Conservation (phyloP, 306 rosid genomes). For the Corylus heterophylla region DNA sequence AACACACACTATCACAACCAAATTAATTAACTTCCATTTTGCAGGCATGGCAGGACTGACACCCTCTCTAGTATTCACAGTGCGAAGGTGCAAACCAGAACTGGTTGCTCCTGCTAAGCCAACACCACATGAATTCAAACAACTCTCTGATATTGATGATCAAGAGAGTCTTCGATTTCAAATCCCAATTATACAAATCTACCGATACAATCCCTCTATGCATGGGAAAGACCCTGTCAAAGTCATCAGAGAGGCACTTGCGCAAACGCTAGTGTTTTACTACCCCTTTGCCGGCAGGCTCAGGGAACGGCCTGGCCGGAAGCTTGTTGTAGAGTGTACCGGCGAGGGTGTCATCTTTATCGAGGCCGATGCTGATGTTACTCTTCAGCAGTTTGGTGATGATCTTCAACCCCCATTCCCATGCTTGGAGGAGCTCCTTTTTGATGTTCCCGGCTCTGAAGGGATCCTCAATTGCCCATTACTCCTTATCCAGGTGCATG, state of each 20-base stretch:
- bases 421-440: slow-evolving; percentile 8
- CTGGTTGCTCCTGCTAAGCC: slow-evolving; percentile 34
- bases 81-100: slow-evolving; percentile 31
- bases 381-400: not conserved
- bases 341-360: not conserved
- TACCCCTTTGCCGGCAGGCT: slow-evolving; percentile 49
- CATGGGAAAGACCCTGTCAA: slow-evolving; percentile 29
- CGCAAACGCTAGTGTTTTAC: slow-evolving; percentile 35
- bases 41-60: not conserved
- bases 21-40: not conserved
- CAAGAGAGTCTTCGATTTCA: slow-evolving; percentile 45
- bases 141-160: slow-evolving; percentile 44
- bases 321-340: slow-evolving; percentile 7
- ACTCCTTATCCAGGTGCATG: not conserved
- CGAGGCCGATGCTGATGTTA: not conserved
- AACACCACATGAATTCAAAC: slow-evolving; percentile 32
- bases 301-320: slow-evolving; percentile 32
- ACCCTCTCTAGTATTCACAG: slow-evolving; percentile 24
- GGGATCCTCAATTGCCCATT: slow-evolving; percentile 1
- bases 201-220: slow-evolving; percentile 32
- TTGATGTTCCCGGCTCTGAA: slow-evolving; percentile 6
- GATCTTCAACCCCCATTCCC: slow-evolving; percentile 8
- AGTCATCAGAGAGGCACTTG: slow-evolving; percentile 36
- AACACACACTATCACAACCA: too few species aligned
- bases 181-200: slow-evolving; percentile 38